A percentile compares a stretch with the other conserved stretches of the same genome.
These are phyloP conservation scores for Ambrosiella beaveri DNA, from an alignment of 2,329 filamentous ascomycete genomes.

Conservation along the genomic window DNA sequence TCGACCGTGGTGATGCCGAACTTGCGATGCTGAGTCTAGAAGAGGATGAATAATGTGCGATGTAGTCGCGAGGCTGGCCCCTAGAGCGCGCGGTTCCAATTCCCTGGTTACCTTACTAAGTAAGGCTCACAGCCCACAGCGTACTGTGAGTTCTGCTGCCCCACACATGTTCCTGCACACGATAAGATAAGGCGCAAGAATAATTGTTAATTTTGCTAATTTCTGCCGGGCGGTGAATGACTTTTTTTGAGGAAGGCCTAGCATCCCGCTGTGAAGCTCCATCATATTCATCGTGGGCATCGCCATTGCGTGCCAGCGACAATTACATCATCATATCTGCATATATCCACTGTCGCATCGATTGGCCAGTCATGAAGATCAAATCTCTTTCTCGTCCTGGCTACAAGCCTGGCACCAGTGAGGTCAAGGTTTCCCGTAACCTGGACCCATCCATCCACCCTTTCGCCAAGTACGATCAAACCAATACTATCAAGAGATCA, in stretches of 20 bases:
- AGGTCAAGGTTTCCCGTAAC: slow-evolving; percentile 48
- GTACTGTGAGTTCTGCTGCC: background rate
- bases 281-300: background rate
- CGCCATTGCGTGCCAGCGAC: background rate
- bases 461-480: slow-evolving; percentile 33
- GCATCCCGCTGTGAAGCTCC: background rate
- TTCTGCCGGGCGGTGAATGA: slow-evolving; percentile 13
- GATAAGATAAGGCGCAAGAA: slow-evolving; percentile 10
- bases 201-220: background rate
- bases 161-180: background rate
- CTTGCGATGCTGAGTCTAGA: too few relatives aligned
- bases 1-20: background rate
- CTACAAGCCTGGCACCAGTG: slow-evolving; percentile 49
- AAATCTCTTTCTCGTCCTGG: slow-evolving; percentile 51
- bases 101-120: background rate
- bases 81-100: background rate
- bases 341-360: background rate
- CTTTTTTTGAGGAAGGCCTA: slow-evolving; percentile 9
- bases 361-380: slow-evolving; percentile 29
- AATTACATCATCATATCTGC: background rate
- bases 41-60: too few relatives aligned
- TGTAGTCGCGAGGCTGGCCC: slow-evolving; percentile 2
- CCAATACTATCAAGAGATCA: background rate
- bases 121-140: background rate
- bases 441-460: slow-evolving; percentile 76